These are phyloP conservation scores for Podospora anserina DNA, from an alignment of 495 filamentous ascomycete genomes.

Conservation along the genomic window DNA sequence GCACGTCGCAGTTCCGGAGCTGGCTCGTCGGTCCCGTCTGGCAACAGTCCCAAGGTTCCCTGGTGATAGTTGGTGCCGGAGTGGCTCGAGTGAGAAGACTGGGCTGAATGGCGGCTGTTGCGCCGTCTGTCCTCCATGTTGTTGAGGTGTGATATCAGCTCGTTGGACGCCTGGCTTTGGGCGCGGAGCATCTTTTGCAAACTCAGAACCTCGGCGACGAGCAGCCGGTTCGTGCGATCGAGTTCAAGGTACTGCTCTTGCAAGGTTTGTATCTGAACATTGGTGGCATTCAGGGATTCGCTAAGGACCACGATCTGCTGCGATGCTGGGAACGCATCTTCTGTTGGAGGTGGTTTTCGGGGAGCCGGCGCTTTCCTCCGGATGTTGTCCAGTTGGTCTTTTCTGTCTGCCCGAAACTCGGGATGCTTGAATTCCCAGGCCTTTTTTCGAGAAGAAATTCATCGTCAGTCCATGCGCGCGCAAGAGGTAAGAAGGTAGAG, in stretches of 20 bases:
- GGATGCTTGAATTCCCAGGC: slow-evolving; percentile 99
- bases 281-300: slow-evolving; percentile 82
- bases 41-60: slow-evolving; percentile 33
- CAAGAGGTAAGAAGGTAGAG: background rate
- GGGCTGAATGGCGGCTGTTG: slow-evolving; percentile 41
- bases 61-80: slow-evolving; percentile 33
- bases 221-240: slow-evolving; percentile 76
- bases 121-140: slow-evolving; percentile 45
- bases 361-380: slow-evolving; percentile 92
- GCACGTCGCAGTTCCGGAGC: slow-evolving; percentile 83
- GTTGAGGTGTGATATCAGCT: slow-evolving; percentile 50
- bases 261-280: slow-evolving; percentile 83
- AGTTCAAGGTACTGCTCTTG: slow-evolving; percentile 83
- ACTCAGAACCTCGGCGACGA: slow-evolving; percentile 81
- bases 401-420: slow-evolving; percentile 92
- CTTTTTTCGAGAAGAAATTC: slow-evolving; percentile 38
- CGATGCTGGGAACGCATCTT: slow-evolving; percentile 67
- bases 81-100: slow-evolving; percentile 40
- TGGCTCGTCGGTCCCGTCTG: slow-evolving; percentile 59
- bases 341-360: slow-evolving; percentile 64
- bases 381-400: slow-evolving; percentile 96
- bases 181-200: slow-evolving; percentile 88
- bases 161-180: slow-evolving; percentile 53
- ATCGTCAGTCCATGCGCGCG: background rate
- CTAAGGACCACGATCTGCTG: slow-evolving; percentile 90